Conservation (phyloP, 2,329 filamentous ascomycete genomes). For the Fusarium algeriense region DNA sequence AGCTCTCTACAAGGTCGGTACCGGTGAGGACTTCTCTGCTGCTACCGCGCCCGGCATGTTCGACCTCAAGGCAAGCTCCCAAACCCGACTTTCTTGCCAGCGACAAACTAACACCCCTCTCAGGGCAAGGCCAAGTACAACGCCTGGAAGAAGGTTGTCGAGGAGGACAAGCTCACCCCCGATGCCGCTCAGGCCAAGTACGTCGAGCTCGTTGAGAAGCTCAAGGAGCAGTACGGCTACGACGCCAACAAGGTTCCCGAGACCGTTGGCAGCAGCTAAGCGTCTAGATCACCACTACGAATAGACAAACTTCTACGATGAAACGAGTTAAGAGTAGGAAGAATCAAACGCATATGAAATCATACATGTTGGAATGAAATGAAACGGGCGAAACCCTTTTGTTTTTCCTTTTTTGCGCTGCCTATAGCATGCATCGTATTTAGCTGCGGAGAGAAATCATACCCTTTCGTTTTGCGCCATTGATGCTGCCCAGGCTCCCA, state of each 20-base stretch:
- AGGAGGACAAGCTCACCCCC: slow-evolving; percentile 69
- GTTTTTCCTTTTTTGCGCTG: slow-evolving; percentile 18
- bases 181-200: slow-evolving; percentile 82
- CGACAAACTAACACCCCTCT: slow-evolving; percentile 26
- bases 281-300: slow-evolving; percentile 1
- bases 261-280: slow-evolving; percentile 58
- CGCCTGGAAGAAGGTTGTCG: slow-evolving; percentile 79
- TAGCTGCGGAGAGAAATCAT: slow-evolving; percentile 37
- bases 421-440: slow-evolving; percentile 18
- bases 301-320: slow-evolving; percentile 24
- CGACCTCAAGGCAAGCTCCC: slow-evolving; percentile 70
- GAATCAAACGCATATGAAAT: slow-evolving; percentile 14
- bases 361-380: slow-evolving; percentile 26
- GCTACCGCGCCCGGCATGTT: slow-evolving; percentile 75
- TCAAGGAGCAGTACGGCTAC: slow-evolving; percentile 78
- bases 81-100: not conserved
- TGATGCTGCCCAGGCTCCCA: not conserved
- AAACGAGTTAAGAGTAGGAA: slow-evolving; percentile 33
- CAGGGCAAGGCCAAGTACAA: slow-evolving; percentile 85
- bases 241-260: slow-evolving; percentile 74
- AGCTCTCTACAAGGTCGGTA: slow-evolving; percentile 71
- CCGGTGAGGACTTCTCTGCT: slow-evolving; percentile 66
- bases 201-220: slow-evolving; percentile 75
- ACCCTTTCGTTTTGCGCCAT: slow-evolving; percentile 34
- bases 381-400: slow-evolving; percentile 9